A percentile compares a stretch with the other conserved stretches of the same genome.
Evolutionary conservation across 192 early-diverging fungal genomes (phyloP).

Genomic region (Coemansia sp.): DNA sequence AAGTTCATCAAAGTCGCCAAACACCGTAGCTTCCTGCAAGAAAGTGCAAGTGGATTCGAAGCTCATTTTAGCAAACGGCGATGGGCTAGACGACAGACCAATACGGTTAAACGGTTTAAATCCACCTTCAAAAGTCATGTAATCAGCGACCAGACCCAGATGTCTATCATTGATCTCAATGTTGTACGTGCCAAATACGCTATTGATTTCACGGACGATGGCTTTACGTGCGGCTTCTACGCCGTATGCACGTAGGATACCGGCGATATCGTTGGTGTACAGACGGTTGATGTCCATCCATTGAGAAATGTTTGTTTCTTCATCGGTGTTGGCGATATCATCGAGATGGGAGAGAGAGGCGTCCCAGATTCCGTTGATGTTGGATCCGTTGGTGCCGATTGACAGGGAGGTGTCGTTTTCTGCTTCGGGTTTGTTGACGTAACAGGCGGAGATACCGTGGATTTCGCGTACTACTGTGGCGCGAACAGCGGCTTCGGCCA

Average conservation of each 20-base stretch:
- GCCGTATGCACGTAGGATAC: constrained; percentile 89
- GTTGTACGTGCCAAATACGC: constrained; percentile 92
- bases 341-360: constrained; percentile 49
- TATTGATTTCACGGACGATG: constrained; percentile 89
- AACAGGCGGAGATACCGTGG: constrained; percentile 75
- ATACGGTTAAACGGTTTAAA: constrained; percentile 98
- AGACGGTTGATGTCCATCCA: constrained; percentile 84
- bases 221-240: constrained; percentile 94
- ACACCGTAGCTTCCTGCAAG: constrained; percentile 85
- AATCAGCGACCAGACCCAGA: constrained; percentile 94
- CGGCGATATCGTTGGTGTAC: constrained; percentile 97
- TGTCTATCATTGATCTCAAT: constrained; percentile 95
- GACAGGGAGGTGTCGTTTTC: constrained; percentile 74
- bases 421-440: constrained; percentile 75
- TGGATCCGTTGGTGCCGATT: constrained; percentile 88
- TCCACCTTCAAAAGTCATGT: constrained; percentile 99
- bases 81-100: constrained; percentile 87
- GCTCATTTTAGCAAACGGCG: constrained; percentile 97
- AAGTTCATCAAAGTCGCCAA: constrained; percentile 87
- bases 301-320: constrained; percentile 42
- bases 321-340: constrained; percentile 22
- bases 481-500: constrained; percentile 78
- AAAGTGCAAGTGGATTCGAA: constrained; percentile 97
- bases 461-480: constrained; percentile 83
- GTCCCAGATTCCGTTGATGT: constrained; percentile 90